Evolutionary conservation across 306 rosid genomes (phyloP), one percentile per base, ranked within the genome.

Genomic region (Albizia julibrissin): DNA sequence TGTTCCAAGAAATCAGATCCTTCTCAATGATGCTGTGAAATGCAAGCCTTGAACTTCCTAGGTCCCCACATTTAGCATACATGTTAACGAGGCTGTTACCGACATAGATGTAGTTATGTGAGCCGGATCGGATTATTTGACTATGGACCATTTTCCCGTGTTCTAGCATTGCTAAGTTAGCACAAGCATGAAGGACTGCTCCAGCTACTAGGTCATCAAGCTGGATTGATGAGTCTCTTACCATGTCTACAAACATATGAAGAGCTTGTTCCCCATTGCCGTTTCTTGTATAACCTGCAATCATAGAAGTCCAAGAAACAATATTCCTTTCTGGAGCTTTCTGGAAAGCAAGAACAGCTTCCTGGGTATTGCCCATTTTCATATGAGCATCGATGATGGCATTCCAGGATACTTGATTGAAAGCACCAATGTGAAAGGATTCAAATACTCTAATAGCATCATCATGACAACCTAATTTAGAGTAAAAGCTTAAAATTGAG

Each of bases 301-400:
- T 89, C 91, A 92, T 92, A 44, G 90, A 91, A 46, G 98, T 94
- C 98, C 95, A 94, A 44, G 97, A 92, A 83, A 92, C 91, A 58
- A 92, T 42, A 76, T 91, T 90, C 72, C 74, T 88, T 79, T 88
- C 90, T n/a, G 91, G 90, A 19, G 92, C 84, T 74, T 74, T 82
- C 80, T 89, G 92, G 84, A 94, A 94, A 83, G 88, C 97, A 49
- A 79, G 84, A 58, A 82, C 75, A 21, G 95, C 98, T 69, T 79
- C 80, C 10, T 87, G 76, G 71, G 89, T 79, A 69, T 89, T 85
- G 46, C 98, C 97, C 37, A 84, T 62, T 85, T 89, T 94, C 97
- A 94, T 94, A 85, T 94, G 87, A 16, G 91, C 89, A 88, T 92
- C 94, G 73, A 92, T 86, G 81, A 94, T 87, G 16, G 94, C 93